Evolutionary conservation across 73 alveolate species (phyloP).

Genomic region (Paramecium biaurelia): DNA sequence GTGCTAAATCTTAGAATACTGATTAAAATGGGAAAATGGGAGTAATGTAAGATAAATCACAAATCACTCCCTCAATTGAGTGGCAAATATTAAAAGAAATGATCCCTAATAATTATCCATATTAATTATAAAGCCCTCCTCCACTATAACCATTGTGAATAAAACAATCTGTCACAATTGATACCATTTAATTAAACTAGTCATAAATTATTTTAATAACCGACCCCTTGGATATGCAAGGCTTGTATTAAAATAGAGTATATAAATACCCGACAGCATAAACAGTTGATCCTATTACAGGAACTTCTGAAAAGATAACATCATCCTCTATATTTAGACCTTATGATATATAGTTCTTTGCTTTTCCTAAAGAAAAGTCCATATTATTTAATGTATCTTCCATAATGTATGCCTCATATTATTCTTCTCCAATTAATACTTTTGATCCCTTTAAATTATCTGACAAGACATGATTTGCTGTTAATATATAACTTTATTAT

Average conservation of each 20-base stretch:
- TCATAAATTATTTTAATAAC: constrained; percentile 18
- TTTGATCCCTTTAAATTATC: neutral
- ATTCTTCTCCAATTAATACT: neutral
- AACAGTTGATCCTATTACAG: neutral
- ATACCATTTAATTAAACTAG: neutral
- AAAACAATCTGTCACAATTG: neutral
- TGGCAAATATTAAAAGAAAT: neutral
- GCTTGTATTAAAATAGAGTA: neutral
- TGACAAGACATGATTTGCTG: neutral
- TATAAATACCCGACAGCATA: constrained; percentile 6
- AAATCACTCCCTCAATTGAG: neutral
- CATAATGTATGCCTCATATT: neutral
- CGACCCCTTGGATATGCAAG: neutral
- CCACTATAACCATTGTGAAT: constrained; percentile 47
- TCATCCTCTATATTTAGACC: neutral
- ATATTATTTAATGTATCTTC: neutral
- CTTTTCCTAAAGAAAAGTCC: constrained; percentile 27
- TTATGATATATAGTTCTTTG: neutral
- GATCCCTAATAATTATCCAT: constrained; percentile 10
- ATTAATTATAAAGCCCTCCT: neutral
- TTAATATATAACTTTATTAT: neutral
- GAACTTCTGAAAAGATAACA: neutral
- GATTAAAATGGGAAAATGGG: neutral
- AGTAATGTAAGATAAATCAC: neutral
- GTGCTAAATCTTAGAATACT: neutral